A percentile compares a stretch with the other conserved stretches of the same genome.
Evolutionary conservation across 257 asterid genomes (phyloP).

Genomic region (Plectranthus barbatus): DNA sequence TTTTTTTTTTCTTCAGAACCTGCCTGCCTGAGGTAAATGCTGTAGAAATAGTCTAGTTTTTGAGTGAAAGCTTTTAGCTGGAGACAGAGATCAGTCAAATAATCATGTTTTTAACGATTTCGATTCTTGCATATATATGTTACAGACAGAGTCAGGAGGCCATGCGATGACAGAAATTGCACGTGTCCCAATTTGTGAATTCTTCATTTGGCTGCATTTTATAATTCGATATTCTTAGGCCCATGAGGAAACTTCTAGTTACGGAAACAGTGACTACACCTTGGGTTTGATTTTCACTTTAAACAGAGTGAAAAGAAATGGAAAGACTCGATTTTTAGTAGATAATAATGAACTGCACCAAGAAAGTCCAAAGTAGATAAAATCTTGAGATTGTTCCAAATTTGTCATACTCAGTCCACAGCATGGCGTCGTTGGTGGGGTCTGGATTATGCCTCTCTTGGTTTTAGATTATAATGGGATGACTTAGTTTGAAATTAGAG

Average conservation of each 20-base stretch:
- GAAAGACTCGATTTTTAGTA: background rate
- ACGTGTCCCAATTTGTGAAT: too few species aligned
- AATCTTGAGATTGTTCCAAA: background rate
- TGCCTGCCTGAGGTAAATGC: too few species aligned
- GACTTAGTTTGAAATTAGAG: background rate
- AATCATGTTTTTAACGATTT: background rate
- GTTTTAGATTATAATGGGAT: background rate
- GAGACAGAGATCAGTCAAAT: background rate
- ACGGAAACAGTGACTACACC: too few species aligned
- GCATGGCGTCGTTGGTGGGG: background rate
- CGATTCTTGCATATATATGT: too few species aligned
- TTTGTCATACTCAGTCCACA: background rate
- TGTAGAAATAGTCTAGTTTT: background rate
- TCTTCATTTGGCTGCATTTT: too few species aligned
- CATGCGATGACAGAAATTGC: too few species aligned
- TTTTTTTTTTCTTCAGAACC: background rate
- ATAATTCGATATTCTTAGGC: background rate
- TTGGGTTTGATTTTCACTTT: background rate
- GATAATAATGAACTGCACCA: background rate
- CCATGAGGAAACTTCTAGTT: background rate
- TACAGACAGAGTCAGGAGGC: too few species aligned
- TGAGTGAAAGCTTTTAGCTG: background rate
- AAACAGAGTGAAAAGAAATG: background rate
- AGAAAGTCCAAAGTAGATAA: background rate
- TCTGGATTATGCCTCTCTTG: background rate